A percentile compares a stretch with the other conserved stretches of the same genome.
These are phyloP conservation scores for Tuber microsphaerosporum DNA, from an alignment of 495 filamentous ascomycete genomes.

Conservation along the genomic window DNA sequence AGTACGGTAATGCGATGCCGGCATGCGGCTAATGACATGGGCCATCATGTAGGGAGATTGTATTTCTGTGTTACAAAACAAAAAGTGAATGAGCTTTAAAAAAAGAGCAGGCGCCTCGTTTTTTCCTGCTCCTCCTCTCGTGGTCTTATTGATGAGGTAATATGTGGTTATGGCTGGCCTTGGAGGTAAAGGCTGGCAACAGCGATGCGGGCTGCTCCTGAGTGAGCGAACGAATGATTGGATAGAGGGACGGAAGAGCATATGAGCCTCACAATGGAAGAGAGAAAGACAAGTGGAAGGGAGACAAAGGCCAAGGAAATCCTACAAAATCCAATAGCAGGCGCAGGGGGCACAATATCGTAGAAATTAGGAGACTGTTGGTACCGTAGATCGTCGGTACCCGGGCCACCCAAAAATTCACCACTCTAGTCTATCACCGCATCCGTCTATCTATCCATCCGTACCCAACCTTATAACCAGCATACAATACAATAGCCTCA, in stretches of 20 bases:
- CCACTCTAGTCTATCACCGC: background rate
- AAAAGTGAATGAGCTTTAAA: slow-evolving; percentile 6
- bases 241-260: background rate
- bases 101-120: background rate
- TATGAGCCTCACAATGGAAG: background rate
- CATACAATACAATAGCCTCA: background rate
- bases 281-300: background rate
- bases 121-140: background rate
- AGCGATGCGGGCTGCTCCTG: background rate
- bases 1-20: slow-evolving; percentile 1
- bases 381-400: background rate
- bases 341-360: background rate
- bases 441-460: background rate
- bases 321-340: slow-evolving; percentile 3
- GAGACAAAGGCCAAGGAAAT: background rate
- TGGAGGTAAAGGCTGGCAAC: background rate
- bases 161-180: background rate
- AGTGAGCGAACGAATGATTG: background rate
- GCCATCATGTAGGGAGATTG: background rate
- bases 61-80: slow-evolving; percentile 19
- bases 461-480: background rate
- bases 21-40: background rate
- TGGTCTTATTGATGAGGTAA: slow-evolving; percentile 11
- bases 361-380: background rate
- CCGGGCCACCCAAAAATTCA: background rate